Conservation (phyloP, 257 asterid genomes). For the Scutellaria baicalensis region DNA sequence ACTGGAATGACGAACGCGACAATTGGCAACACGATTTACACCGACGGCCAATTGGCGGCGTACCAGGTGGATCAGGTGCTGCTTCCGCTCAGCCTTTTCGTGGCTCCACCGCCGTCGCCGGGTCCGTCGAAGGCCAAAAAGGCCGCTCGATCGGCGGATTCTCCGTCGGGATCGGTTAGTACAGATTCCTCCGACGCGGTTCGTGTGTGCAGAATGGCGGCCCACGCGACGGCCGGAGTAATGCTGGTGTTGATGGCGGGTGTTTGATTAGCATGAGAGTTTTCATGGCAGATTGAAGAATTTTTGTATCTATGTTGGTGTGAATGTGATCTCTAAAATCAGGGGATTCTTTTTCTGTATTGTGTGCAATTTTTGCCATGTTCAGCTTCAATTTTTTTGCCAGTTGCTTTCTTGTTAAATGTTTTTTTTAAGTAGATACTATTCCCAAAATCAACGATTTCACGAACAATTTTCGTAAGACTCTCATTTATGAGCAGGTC, state of each 20-base stretch:
- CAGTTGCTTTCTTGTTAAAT: too few species aligned
- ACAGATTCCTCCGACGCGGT: conserved; percentile 28
- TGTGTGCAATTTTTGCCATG: too few species aligned
- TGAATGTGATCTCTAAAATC: neutral
- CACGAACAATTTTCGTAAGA: too few species aligned
- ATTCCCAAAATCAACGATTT: too few species aligned
- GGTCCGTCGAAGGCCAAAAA: conserved; percentile 33
- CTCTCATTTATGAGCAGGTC: too few species aligned
- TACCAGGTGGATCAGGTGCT: conserved; percentile 52
- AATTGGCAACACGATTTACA: conserved; percentile 29
- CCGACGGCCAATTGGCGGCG: conserved; percentile 43
- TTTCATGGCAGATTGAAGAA: neutral
- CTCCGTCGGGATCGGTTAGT: conserved; percentile 11
- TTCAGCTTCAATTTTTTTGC: too few species aligned
- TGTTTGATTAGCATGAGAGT: neutral
- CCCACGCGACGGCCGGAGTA: conserved; percentile 1
- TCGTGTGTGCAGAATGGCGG: neutral
- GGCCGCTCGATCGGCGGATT: neutral
- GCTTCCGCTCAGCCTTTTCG: conserved; percentile 43
- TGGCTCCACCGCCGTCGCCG: conserved; percentile 44
- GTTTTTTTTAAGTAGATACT: too few species aligned
- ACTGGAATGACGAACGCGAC: conserved; percentile 46
- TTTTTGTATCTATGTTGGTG: neutral
- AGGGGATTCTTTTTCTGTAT: conserved; percentile 5
- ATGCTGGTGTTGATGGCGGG: conserved; percentile 10